These are phyloP conservation scores for Spizellomyces punctatus DNA, from an alignment of 192 early-diverging fungal genomes.

Conservation along the genomic window DNA sequence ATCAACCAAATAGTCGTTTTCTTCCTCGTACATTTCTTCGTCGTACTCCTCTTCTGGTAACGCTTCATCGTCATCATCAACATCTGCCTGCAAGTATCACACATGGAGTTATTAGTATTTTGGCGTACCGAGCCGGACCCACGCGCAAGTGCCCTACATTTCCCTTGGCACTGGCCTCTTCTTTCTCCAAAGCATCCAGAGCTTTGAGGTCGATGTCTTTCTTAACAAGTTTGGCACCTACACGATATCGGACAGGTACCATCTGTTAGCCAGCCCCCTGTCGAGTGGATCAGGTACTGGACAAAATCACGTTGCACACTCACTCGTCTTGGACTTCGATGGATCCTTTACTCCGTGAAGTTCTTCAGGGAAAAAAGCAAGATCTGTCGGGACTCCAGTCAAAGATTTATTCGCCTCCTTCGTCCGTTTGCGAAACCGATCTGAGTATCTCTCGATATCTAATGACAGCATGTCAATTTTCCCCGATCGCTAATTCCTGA, in stretches of 20 bases:
- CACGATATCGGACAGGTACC: neutral
- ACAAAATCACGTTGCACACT: too few relatives aligned
- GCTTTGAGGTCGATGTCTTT: slow-evolving; percentile 17
- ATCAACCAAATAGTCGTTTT: slow-evolving; percentile 25
- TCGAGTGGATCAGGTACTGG: neutral
- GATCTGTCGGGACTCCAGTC: slow-evolving; percentile 15
- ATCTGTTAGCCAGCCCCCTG: neutral
- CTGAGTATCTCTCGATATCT: slow-evolving; percentile 30
- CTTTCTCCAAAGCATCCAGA: slow-evolving; percentile 20
- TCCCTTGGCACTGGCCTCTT: slow-evolving; percentile 8
- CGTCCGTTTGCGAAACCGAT: slow-evolving; percentile 5
- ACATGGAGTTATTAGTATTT: too few relatives aligned
- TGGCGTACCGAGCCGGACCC: too few relatives aligned
- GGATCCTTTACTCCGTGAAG: slow-evolving; percentile 28
- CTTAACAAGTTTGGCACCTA: slow-evolving; percentile 11
- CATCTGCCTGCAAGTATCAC: neutral
- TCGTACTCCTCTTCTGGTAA: slow-evolving; percentile 25
- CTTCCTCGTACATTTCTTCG: slow-evolving; percentile 26
- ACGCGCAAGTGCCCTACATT: too few relatives aligned
- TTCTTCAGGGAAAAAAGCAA: slow-evolving; percentile 28
- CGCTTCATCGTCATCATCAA: slow-evolving; percentile 25
- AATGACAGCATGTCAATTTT: neutral
- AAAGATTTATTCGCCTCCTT: neutral
- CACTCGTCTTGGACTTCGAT: neutral
- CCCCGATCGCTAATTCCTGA: neutral